phyloP scores from a whole-genome alignment of 169 alveolate genomes.

The Cryptosporidium andersoni region DNA sequence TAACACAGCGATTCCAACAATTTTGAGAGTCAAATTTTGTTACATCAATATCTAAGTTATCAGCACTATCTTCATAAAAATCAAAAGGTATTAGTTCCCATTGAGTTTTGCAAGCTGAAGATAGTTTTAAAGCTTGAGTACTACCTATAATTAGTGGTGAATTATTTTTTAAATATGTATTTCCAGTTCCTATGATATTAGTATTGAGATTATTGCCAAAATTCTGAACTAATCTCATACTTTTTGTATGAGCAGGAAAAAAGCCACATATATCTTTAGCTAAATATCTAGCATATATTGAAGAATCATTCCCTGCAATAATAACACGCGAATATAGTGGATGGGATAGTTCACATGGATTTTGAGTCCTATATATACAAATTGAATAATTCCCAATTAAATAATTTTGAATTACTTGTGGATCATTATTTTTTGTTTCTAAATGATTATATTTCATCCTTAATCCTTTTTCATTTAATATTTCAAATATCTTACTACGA shows the following conservation, averaged over 20 bases:
- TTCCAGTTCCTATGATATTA: not conserved
- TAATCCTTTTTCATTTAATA: too few relatives aligned
- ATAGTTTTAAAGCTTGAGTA: constrained; percentile 7
- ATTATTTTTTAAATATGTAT: constrained; percentile 13
- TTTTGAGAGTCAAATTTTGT: not conserved
- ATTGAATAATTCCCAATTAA: constrained; percentile 14
- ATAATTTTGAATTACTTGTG: not conserved
- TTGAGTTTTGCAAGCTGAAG: constrained; percentile 52
- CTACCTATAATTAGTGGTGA: not conserved
- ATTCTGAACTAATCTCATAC: not conserved
- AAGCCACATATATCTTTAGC: not conserved
- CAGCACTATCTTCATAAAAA: constrained; percentile 19
- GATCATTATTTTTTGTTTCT: not conserved
- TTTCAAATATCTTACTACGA: constrained; percentile 34
- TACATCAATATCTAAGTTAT: not conserved
- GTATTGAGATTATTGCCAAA: too few relatives aligned
- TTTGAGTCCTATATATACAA: constrained; percentile 30
- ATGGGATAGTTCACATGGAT: constrained; percentile 8
- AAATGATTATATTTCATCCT: constrained; percentile 12
- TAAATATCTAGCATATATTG: not conserved
- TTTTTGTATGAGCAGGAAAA: constrained; percentile 31
- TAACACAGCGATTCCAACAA: constrained; percentile 19
- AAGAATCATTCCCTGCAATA: constrained; percentile 39
- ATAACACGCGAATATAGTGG: constrained; percentile 49
- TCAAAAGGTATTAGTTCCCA: constrained; percentile 40